These are phyloP conservation scores for Argentina anserina DNA, from an alignment of 306 rosid genomes.

Conservation along the genomic window DNA sequence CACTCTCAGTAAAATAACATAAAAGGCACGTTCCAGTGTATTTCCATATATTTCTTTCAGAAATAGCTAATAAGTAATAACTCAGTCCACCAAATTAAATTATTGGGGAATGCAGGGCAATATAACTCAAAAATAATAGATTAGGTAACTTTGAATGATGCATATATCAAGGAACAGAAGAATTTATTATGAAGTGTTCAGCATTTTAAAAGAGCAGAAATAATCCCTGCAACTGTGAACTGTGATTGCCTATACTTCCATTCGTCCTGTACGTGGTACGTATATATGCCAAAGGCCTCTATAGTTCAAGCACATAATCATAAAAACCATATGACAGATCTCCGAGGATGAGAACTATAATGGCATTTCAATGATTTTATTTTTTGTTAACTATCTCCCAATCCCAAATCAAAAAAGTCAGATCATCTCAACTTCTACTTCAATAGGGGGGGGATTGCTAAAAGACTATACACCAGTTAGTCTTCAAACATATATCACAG, in stretches of 20 bases:
- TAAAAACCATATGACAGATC: background rate
- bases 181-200: background rate
- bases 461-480: conserved; percentile 36
- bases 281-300: background rate
- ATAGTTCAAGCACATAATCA: background rate
- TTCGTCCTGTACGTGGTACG: background rate
- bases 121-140: background rate
- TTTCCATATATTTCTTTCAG: conserved; percentile 19
- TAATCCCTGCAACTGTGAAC: background rate
- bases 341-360: background rate
- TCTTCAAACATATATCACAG: background rate
- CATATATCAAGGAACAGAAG: background rate
- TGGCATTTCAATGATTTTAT: background rate
- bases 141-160: background rate
- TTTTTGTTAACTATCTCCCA: background rate
- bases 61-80: conserved; percentile 8
- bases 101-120: background rate
- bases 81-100: background rate
- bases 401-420: background rate
- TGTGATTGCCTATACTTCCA: background rate
- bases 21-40: conserved; percentile 31
- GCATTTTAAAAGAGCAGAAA: background rate
- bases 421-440: background rate
- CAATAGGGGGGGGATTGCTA: conserved; percentile 80
- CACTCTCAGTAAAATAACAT: too few species aligned